Evolutionary conservation across 805 yeast species (phyloP), one percentile per base, ranked within the genome.

Genomic region (Kazachstania taianensis): DNA sequence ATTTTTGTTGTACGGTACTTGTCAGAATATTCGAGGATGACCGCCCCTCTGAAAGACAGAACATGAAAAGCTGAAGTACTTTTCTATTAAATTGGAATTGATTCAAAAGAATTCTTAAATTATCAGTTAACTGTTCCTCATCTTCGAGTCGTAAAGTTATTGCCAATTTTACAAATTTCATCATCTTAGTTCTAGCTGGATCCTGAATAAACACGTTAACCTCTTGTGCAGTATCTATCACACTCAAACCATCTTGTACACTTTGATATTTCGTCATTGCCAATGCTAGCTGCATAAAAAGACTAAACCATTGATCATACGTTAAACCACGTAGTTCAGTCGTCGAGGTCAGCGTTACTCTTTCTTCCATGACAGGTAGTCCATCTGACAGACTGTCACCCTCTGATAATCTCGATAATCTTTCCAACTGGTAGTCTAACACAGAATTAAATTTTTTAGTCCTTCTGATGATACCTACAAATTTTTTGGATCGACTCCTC

Each of bases 1-100:
- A 89, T 55, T 92, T 92, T 49, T 89, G 97, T 51, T 84, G 89
- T 42, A 84, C 82, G 24, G 84, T 76, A 32, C 81, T 78, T 33
- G 83, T 78, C 50, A 80, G 74, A 13, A 72, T 66, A 10, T 74
- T 79, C 48, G 73, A 61, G 1, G 81, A 72, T 5, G 61, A 62
- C 20, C 65, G 62, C 0, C 89, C 86, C 13, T 50, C 46, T 1
- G 79, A 62, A 40, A 81, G 73, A 31, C 81, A 67, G 31, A 80
- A 72, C 51, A 81, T 57, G 53, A 85, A 84, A 17, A 84, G 55
- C 41, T 76, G 74, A 41, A 76, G 66, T 0, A 77, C 69, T 37
- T 75, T 74, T 31, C 83, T 76, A 23, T 83, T 74, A 57, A 89
- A 87, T 53, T 84, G 95, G 45, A 72, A 75, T 16, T 73, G 71